Evolutionary conservation across 1,284 basidiomycete species (phyloP).

Genomic region (Limonomyces culmigenus): DNA sequence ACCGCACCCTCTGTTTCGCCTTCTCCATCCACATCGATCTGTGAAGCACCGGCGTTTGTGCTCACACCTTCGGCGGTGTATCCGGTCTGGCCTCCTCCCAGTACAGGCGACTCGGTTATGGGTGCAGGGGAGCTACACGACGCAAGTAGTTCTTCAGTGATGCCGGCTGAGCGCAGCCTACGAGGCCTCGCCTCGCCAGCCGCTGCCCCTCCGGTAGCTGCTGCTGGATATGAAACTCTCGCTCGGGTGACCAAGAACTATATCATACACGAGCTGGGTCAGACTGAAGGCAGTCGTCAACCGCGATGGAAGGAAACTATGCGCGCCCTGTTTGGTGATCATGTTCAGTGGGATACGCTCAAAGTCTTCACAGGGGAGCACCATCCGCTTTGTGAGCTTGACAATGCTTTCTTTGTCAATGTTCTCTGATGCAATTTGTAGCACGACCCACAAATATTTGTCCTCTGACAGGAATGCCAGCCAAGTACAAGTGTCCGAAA

Average conservation of each 20-base stretch:
- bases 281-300: slow-evolving; percentile 24
- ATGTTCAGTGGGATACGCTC: slow-evolving; percentile 53
- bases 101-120: neutral
- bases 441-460: slow-evolving; percentile 46
- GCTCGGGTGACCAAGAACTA: slow-evolving; percentile 45
- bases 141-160: no score
- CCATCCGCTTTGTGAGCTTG: slow-evolving; percentile 36
- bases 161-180: no score
- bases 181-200: slow-evolving; percentile 8
- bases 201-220: slow-evolving; percentile 9
- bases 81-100: neutral
- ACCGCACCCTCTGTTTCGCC: neutral
- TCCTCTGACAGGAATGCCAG: slow-evolving; percentile 44
- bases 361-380: slow-evolving; percentile 42
- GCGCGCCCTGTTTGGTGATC: slow-evolving; percentile 60
- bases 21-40: neutral
- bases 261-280: slow-evolving; percentile 40
- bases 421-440: slow-evolving; percentile 12
- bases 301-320: slow-evolving; percentile 58
- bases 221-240: slow-evolving; percentile 16
- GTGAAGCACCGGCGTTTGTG: no score
- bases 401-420: slow-evolving; percentile 2
- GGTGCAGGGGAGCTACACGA: no score
- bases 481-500: slow-evolving; percentile 58
- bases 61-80: neutral